Evolutionary conservation across 225 moss, liverwort and hornwort genomes (phyloP), one percentile per base, ranked within the genome.

Genomic region (Takakia lepidozioides): DNA sequence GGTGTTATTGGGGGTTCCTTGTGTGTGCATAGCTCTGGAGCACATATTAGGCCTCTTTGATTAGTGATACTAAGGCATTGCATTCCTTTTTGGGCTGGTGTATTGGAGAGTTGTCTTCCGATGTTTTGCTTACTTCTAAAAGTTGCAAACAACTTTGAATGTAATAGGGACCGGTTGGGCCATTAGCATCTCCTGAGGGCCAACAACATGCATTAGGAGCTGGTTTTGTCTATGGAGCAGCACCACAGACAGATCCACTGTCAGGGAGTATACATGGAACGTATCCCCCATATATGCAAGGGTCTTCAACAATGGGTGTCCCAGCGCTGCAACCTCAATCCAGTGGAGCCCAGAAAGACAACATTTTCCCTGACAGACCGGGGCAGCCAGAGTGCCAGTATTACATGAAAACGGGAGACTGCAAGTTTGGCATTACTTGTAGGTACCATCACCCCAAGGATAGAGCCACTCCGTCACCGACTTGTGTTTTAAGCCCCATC

Each of bases 361-460:
- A 64, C 1, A 63, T 76, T 48, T 89, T 93, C 49, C 93, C 93
- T 19, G 93, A 93, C 69, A 63, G 93, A 54, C 93, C 88, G 28
- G 93, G 93, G 54, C 93, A 93, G 66, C 85, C 86, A 4, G 88
- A 93, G 69, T 93, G 93, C 71, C 79, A 80, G 60, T 98, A 98
- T 50, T 98, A 98, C 52, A 98, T 98, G 85, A 98, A 91, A 64
- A 98, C 98, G 1, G 98, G 98, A 23, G 98, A 98, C 61, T 98
- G 98, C 87, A 98, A 98, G 61, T 98, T 91, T 70, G 98, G 98
- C 25, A 81, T 85, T 11, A 98, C 98, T 34, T 98, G 98, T 80
- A 81, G 90, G 57, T 98, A 87, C 63, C 87, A 98, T 72, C 98
- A 98, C 55, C 98, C 98, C 2, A 87, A 83, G 70, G 98, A 98